Base-by-base conservation (phyloP, 441 rosid genomes). In the Aquilaria agallochum region DNA sequence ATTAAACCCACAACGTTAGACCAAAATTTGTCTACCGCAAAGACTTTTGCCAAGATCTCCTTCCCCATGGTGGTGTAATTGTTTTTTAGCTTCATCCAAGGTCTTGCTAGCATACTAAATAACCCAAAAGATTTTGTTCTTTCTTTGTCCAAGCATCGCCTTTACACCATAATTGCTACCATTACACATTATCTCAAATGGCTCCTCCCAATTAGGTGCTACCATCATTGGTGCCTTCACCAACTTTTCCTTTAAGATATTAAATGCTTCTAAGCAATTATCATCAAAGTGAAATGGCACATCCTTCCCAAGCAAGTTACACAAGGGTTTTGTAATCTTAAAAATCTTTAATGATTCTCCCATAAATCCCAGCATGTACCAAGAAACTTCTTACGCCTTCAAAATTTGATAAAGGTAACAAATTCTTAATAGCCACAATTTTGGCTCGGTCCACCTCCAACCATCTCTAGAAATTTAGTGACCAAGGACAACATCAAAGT, bases 181-280 rank as follows among this genome's bases (percentile, higher is more conserved):
- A 36, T 62, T 47, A 40, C 66, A 62, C 0, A 62, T 53, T 2
- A 62, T 32, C 11, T 51, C 33, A 40, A 51, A 62, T n/a, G 40
- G 40, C 6, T 4, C 14, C 11, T n/a, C 4, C 50, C 56, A 62
- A 51, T 62, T 10, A 2, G 32, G 58, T n/a, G 5, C 0, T 3
- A 20, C 33, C 4, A 62, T 1, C 9, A 52, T 34, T 3, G 46
- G 58, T 0, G 50, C 34, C 2, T 5, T 7, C 5, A 6, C 15
- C 0, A 61, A 7, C 34, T 13, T 20, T 14, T 36, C 34, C n/a
- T 50, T 61, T 30, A 6, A 5, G 1, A 6, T 34, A 34, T 34
- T 6, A 34, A 34, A 34, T 34, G 40, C 40, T 6, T 34, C 5
- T 34, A 34, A 34, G 6, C 40, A 34, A 3, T 5, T 34, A 3